Conservation (phyloP, 371 early-diverging fungal genomes). For the Cladochytrium tenue region DNA sequence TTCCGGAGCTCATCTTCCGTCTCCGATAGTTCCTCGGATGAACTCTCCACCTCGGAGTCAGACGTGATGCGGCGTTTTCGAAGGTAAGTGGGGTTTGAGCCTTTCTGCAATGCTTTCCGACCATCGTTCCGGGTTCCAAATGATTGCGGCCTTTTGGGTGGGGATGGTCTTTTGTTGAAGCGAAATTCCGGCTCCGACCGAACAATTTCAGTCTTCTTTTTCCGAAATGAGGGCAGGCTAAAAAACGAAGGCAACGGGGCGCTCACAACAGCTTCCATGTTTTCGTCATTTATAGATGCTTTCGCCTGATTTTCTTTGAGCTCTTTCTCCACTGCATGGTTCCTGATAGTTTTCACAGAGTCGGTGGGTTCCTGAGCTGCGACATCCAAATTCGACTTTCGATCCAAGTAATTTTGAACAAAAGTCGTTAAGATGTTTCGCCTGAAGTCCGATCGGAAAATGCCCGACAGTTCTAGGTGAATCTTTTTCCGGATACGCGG, state of each 20-base stretch:
- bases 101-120: neutral
- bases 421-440: neutral
- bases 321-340: neutral
- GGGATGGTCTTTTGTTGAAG: too few species aligned
- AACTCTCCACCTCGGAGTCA: neutral
- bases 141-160: too few species aligned
- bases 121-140: too few species aligned
- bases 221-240: neutral
- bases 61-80: neutral
- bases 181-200: neutral
- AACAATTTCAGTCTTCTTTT: neutral
- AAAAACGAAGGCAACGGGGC: neutral
- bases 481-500: neutral
- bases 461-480: neutral
- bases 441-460: neutral
- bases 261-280: neutral
- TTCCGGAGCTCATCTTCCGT: neutral
- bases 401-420: neutral
- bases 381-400: too few species aligned
- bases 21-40: neutral
- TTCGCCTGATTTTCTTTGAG: too few species aligned
- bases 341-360: neutral
- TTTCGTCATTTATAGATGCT: too few species aligned
- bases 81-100: neutral
- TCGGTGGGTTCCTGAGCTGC: neutral